Base-by-base conservation (phyloP, 768 basidiomycete genomes). In the Boletellus ananas region DNA sequence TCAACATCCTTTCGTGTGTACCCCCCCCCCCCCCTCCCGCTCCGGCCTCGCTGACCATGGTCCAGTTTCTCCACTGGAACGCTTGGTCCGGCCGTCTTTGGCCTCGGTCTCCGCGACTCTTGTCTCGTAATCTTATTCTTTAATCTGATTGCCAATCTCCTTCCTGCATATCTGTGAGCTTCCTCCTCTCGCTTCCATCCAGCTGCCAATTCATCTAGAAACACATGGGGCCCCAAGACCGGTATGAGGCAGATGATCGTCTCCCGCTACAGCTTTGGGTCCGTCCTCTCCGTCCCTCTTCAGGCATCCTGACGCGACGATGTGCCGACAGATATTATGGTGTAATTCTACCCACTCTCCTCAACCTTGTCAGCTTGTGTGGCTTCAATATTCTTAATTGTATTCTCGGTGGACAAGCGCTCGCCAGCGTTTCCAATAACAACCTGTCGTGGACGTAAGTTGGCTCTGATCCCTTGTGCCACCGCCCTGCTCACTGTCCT, bases 221-320 rank as follows among this genome's bases (percentile, higher is more conserved):
- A 79, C n/a, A 81, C 83, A 3, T 89, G 87, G 69, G 88, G 90
- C 11, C 87, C 90, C 0, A 84, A 82, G 62, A 71, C 87, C 1
- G 93, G 93, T 11, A 78, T 85, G 60, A 78, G 90, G 17, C 85
- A 92, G 58, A 90, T 94, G 87, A 80, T 89, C 20, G 78, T 81
- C 38, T 83, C 90, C 3, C 69, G 80, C 21, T 84, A 80, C 61
- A 77, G 69, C 47, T 80, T 80, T 56, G 80, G 80, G 76, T 77
- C 13, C 8, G 70, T 60, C 61, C 64, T 43, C 71, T 72, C 56
- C 49, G n/a, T 11, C 9, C 25, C 6, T 6, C 70, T 73, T 44
- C 25, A 0, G 4, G 1, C 13, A 1, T 18, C 6, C 46, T 52
- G 9, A 50, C 45, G 2, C 23, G 44, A 25, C 27, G n/a, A 8